These are phyloP conservation scores for Leccinum uliginosum DNA, from an alignment of 768 basidiomycete species.

Conservation along the genomic window DNA sequence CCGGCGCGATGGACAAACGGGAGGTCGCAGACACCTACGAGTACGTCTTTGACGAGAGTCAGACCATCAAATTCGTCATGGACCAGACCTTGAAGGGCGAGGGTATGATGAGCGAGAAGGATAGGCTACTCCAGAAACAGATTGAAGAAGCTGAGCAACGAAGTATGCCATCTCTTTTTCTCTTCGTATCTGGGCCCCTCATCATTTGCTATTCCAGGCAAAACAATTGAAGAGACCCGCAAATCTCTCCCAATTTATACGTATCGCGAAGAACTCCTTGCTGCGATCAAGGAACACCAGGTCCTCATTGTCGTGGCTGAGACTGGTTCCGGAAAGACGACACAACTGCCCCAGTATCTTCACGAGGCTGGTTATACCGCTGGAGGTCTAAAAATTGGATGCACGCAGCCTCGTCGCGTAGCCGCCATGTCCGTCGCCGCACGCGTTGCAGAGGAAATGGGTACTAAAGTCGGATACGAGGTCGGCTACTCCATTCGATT, in stretches of 20 bases:
- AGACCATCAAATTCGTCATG: slow-evolving; percentile 94
- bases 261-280: slow-evolving; percentile 83
- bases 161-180: slow-evolving; percentile 43
- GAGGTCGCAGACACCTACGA: slow-evolving; percentile 85
- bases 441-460: slow-evolving; percentile 99
- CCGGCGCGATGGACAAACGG: slow-evolving; percentile 87
- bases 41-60: slow-evolving; percentile 97
- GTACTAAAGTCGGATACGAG: slow-evolving; percentile 93
- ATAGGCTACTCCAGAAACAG: slow-evolving; percentile 78
- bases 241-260: slow-evolving; percentile 90
- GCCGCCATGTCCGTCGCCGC: slow-evolving; percentile 99
- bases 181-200: background rate
- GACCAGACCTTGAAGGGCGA: slow-evolving; percentile 69
- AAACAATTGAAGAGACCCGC: slow-evolving; percentile 88
- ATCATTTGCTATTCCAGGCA: slow-evolving; percentile 43
- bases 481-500: slow-evolving; percentile 99
- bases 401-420: slow-evolving; percentile 97
- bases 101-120: slow-evolving; percentile 73
- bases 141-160: slow-evolving; percentile 90
- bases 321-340: slow-evolving; percentile 98
- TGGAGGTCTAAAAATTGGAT: slow-evolving; percentile 76
- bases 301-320: slow-evolving; percentile 97
- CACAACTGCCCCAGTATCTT: slow-evolving; percentile 95
- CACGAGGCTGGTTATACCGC: slow-evolving; percentile 96
- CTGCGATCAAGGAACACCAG: slow-evolving; percentile 87